Percentiles rank a stretch among this genome's conserved stretches.
Evolutionary conservation across 202 grass and related monocot genomes (phyloP).

Genomic region (Brachypodium distachyon): DNA sequence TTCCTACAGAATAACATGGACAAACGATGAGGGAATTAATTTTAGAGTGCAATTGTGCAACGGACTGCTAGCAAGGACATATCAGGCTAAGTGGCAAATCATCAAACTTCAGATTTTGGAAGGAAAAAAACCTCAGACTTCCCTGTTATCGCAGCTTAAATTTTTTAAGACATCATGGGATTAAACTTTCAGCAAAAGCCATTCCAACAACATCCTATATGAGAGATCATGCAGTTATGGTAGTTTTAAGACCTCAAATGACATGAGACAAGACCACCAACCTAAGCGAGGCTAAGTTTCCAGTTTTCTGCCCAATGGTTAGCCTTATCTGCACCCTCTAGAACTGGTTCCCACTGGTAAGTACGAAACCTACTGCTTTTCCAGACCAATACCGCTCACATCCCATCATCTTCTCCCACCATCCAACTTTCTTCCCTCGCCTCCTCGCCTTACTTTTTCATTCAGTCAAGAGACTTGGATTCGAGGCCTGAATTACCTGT

Average conservation of each 20-base stretch:
- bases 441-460: not conserved
- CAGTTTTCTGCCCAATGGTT: not conserved
- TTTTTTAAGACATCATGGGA: not conserved
- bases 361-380: not conserved
- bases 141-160: not conserved
- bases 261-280: not conserved
- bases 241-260: not conserved
- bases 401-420: not conserved
- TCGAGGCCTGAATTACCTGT: not conserved
- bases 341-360: not conserved
- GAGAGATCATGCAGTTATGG: not conserved
- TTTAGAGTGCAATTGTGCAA: not conserved
- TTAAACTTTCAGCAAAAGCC: not conserved
- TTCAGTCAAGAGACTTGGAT: not conserved
- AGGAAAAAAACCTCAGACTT: no score
- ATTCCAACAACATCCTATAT: not conserved
- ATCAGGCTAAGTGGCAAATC: not conserved
- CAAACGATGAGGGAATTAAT: not conserved
- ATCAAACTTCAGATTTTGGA: not conserved
- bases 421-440: not conserved
- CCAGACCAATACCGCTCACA: not conserved
- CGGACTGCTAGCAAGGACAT: not conserved
- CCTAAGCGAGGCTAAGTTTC: not conserved
- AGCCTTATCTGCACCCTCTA: not conserved
- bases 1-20: slow-evolving; percentile 22